These are phyloP conservation scores for Aspergillus hortae DNA, from an alignment of 2,329 filamentous ascomycete genomes.

Conservation along the genomic window DNA sequence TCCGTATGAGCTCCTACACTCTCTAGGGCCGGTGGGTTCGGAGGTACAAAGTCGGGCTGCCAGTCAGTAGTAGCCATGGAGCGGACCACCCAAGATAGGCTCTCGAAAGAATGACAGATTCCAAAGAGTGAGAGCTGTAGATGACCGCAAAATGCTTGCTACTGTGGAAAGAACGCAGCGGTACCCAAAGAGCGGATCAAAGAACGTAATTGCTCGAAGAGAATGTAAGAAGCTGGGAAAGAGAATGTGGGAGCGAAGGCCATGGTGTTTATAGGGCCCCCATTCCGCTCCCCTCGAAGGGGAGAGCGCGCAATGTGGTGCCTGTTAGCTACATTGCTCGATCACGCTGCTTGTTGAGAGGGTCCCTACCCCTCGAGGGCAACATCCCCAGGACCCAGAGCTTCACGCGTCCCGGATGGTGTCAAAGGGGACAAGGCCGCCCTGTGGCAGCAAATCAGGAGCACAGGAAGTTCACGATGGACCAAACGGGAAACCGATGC, in stretches of 20 bases:
- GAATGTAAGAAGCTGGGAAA: constrained; percentile 42
- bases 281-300: constrained; percentile 26
- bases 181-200: constrained; percentile 29
- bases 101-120: constrained; percentile 41
- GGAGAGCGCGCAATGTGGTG: constrained; percentile 25
- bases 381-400: constrained; percentile 29
- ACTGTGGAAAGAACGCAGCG: constrained; percentile 37
- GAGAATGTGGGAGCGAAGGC: constrained; percentile 43
- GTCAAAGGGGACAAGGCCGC: constrained; percentile 26
- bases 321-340: constrained; percentile 33
- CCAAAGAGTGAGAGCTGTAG: constrained; percentile 29
- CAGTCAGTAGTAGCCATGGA: constrained; percentile 40
- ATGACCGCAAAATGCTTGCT: constrained; percentile 36
- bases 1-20: constrained; percentile 33
- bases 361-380: constrained; percentile 31
- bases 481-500: constrained; percentile 28
- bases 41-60: constrained; percentile 38
- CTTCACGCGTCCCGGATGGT: constrained; percentile 30
- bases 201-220: constrained; percentile 39
- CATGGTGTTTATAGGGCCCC: constrained; percentile 41
- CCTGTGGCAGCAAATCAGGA: constrained; percentile 39
- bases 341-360: constrained; percentile 31
- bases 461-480: constrained; percentile 31
- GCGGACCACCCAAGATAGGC: constrained; percentile 31
- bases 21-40: constrained; percentile 35